Conservation (phyloP, 2,329 filamentous ascomycete species). For the Xylaria arbuscula region DNA sequence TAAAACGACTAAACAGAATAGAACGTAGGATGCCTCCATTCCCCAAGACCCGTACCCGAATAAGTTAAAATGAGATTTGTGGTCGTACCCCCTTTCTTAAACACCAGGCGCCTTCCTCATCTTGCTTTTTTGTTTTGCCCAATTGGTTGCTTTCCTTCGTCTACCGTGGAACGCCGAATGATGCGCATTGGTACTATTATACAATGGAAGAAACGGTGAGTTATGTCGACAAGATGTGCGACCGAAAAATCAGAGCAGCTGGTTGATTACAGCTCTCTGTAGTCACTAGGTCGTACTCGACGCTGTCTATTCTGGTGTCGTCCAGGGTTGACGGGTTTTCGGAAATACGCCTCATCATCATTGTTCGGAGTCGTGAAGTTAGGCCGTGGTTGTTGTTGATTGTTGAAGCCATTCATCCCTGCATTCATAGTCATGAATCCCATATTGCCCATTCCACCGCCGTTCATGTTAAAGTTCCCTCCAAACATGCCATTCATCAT, state of each 20-base stretch:
- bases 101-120: constrained; percentile 25
- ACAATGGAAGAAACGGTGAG: constrained; percentile 30
- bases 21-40: neutral
- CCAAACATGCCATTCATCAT: constrained; percentile 54
- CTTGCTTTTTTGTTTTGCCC: constrained; percentile 9
- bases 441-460: constrained; percentile 47
- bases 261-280: constrained; percentile 76
- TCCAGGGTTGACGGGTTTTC: constrained; percentile 94
- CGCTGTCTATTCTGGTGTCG: constrained; percentile 85
- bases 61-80: constrained; percentile 9
- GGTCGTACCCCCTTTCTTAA: constrained; percentile 18
- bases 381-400: constrained; percentile 43
- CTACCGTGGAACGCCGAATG: constrained; percentile 41
- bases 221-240: constrained; percentile 21
- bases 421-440: constrained; percentile 50
- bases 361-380: constrained; percentile 66
- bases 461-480: constrained; percentile 51
- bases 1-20: constrained; percentile 9
- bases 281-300: constrained; percentile 87
- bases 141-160: constrained; percentile 15
- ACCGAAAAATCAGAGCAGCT: neutral
- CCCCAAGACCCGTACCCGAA: neutral
- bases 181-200: constrained; percentile 37
- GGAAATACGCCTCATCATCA: constrained; percentile 92
- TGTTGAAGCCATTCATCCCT: constrained; percentile 47